Conservation (phyloP, 345 rosid genomes). For the Gossypioides kirkii region DNA sequence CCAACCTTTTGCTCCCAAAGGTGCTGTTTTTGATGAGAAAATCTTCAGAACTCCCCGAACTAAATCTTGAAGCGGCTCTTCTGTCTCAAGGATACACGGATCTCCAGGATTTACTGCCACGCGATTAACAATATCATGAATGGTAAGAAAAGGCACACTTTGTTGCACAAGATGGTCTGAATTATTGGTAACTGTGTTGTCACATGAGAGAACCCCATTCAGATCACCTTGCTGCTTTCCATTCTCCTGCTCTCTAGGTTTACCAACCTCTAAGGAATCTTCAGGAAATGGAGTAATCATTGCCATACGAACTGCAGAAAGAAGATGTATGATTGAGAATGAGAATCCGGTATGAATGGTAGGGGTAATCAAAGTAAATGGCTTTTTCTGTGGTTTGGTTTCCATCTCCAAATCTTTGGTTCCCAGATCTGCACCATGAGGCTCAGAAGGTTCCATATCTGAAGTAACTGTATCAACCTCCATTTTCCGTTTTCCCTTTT, state of each 20-base stretch:
- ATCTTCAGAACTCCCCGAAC: slow-evolving; percentile 91
- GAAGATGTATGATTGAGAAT: slow-evolving; percentile 90
- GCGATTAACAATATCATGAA: slow-evolving; percentile 86
- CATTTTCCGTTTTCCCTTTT: slow-evolving; percentile 62
- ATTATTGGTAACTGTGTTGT: slow-evolving; percentile 37
- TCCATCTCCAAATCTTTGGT: slow-evolving; percentile 56
- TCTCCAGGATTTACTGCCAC: slow-evolving; percentile 89
- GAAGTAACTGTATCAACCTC: slow-evolving; percentile 45
- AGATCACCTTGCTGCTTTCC: slow-evolving; percentile 37
- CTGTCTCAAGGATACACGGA: slow-evolving; percentile 87
- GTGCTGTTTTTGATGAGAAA: slow-evolving; percentile 83
- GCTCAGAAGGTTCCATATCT: slow-evolving; percentile 53
- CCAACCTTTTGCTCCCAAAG: slow-evolving; percentile 97
- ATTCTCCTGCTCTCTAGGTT: slow-evolving; percentile 43
- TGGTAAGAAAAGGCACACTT: slow-evolving; percentile 59
- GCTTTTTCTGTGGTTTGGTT: slow-evolving; percentile 70
- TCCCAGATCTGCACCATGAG: slow-evolving; percentile 38
- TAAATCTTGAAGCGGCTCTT: slow-evolving; percentile 93
- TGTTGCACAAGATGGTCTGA: slow-evolving; percentile 34
- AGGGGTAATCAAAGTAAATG: slow-evolving; percentile 79
- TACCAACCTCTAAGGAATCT: slow-evolving; percentile 56
- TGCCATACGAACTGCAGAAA: slow-evolving; percentile 86
- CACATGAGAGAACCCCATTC: slow-evolving; percentile 39
- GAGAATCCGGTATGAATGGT: slow-evolving; percentile 92
- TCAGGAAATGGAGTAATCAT: slow-evolving; percentile 62